Conservation (phyloP, 352 stramenopile species). For the Globisporangium irregulare region DNA sequence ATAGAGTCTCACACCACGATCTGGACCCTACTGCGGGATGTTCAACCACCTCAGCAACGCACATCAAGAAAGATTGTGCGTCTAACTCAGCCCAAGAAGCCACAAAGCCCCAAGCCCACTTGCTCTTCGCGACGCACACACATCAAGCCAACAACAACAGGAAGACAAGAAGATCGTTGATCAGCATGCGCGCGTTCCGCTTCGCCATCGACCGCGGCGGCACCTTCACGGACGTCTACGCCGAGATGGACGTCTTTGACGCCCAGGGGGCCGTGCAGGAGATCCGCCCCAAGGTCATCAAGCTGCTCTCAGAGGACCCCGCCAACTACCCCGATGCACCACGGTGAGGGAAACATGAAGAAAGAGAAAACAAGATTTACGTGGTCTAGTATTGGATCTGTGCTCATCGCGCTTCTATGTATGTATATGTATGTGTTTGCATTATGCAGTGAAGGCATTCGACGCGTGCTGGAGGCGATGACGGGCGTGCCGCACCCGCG, state of each 20-base stretch:
- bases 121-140: background rate
- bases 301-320: constrained; percentile 97
- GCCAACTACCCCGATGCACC: constrained; percentile 97
- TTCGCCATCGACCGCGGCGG: constrained; percentile 97
- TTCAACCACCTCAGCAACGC: background rate
- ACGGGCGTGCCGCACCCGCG: constrained; percentile 84
- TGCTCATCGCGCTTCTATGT: background rate
- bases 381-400: background rate
- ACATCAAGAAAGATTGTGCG: background rate
- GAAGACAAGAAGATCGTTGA: background rate
- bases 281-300: constrained; percentile 87
- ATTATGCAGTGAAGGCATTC: constrained; percentile 84
- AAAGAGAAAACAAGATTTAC: background rate
- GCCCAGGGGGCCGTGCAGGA: constrained; percentile 36
- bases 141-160: background rate
- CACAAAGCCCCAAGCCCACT: background rate
- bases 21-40: background rate
- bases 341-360: constrained; percentile 39
- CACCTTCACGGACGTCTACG: constrained; percentile 99
- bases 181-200: constrained; percentile 72
- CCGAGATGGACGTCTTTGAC: constrained; percentile 87
- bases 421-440: background rate
- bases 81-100: background rate
- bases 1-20: background rate
- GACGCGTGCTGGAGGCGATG: constrained; percentile 93